A percentile compares a stretch with the other conserved stretches of the same genome.
phyloP scores from a whole-genome alignment of 1,284 basidiomycete genomes.

The Phaffia rhodozyma region DNA sequence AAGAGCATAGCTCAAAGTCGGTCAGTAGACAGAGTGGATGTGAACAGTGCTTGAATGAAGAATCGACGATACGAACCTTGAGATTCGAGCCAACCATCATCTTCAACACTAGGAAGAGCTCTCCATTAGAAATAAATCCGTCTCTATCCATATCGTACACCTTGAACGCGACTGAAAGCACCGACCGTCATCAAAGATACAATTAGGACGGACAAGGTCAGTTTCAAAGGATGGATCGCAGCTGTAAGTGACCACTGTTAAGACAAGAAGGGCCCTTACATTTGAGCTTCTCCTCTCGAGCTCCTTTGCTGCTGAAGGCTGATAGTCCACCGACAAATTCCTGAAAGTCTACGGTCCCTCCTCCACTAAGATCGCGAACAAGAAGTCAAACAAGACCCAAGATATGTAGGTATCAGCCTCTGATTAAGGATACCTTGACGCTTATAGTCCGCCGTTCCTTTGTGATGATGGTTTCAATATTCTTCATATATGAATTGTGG shows the following conservation, averaged over 20 bases:
- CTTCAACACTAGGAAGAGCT: constrained; percentile 94
- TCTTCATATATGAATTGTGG: neutral
- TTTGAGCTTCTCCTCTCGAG: constrained; percentile 87
- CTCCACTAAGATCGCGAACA: constrained; percentile 49
- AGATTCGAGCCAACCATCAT: constrained; percentile 99
- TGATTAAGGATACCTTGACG: too few relatives aligned
- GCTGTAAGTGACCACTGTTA: neutral
- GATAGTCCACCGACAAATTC: constrained; percentile 96
- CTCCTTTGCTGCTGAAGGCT: constrained; percentile 92
- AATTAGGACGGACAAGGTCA: neutral
- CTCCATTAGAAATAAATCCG: constrained; percentile 96
- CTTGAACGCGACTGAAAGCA: constrained; percentile 73
- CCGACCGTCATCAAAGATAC: neutral
- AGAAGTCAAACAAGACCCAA: constrained; percentile 1
- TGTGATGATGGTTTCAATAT: too few relatives aligned
- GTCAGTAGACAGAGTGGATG: neutral
- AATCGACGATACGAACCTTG: constrained; percentile 48
- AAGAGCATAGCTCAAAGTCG: neutral
- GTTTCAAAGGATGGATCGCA: neutral
- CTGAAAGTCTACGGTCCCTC: constrained; percentile 96
- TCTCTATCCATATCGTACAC: constrained; percentile 98
- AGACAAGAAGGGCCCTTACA: constrained; percentile 47
- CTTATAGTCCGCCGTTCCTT: too few relatives aligned
- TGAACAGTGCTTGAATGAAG: neutral
- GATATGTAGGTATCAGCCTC: too few relatives aligned